A percentile compares a stretch with the other conserved stretches of the same genome.
Conservation (phyloP, 768 basidiomycete genomes). For the Tremella yokohamensis region DNA sequence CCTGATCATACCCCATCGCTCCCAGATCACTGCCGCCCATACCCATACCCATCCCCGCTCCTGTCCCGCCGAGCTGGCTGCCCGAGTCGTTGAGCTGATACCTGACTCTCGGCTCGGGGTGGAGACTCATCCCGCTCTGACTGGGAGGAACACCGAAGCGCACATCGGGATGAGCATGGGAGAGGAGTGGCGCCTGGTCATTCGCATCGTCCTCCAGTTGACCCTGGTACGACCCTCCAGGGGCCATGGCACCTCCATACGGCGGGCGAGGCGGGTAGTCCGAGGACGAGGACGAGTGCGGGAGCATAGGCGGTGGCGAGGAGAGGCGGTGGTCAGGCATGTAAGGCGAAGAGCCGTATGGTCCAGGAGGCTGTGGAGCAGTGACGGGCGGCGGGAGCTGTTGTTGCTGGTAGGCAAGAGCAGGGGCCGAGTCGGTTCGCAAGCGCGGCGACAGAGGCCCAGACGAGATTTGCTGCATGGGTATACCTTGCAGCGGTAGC, state of each 20-base stretch:
- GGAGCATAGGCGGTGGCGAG: conserved; percentile 35
- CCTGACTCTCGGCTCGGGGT: conserved; percentile 7
- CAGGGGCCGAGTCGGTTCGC: background rate
- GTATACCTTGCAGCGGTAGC: background rate
- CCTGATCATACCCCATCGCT: conserved; percentile 17
- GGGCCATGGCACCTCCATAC: background rate
- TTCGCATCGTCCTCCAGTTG: conserved; percentile 35
- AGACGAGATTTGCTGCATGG: background rate
- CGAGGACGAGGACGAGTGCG: conserved; percentile 19
- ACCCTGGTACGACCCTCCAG: background rate
- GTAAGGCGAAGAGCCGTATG: conserved; percentile 14
- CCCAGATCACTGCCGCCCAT: conserved; percentile 12
- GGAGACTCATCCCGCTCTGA: conserved; percentile 13
- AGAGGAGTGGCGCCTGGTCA: conserved; percentile 40
- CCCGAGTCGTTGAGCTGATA: conserved; percentile 38
- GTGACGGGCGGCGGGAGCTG: conserved; percentile 1
- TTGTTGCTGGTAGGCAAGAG: background rate
- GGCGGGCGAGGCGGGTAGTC: conserved; percentile 13
- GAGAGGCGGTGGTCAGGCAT: conserved; percentile 22
- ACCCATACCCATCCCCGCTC: conserved; percentile 10
- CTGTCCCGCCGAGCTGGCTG: conserved; percentile 11
- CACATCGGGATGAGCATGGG: conserved; percentile 28
- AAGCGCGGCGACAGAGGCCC: conserved; percentile 1
- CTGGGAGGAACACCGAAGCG: conserved; percentile 26
- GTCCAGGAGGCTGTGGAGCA: background rate